A percentile compares a stretch with the other conserved stretches of the same genome.
These are phyloP conservation scores for Ascoidea asiatica DNA, from an alignment of 805 yeast species.

Conservation along the genomic window DNA sequence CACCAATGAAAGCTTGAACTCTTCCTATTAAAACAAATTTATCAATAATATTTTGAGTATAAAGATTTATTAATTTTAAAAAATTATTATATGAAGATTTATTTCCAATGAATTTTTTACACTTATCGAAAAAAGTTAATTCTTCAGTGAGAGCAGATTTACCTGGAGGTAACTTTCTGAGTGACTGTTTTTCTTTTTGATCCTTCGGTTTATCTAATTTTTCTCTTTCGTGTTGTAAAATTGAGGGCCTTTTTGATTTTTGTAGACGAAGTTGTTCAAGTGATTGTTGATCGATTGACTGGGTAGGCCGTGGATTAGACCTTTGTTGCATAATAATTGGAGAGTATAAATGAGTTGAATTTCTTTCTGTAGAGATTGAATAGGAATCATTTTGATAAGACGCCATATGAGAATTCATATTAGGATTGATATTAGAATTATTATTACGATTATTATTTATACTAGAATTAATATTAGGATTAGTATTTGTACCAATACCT, in stretches of 20 bases:
- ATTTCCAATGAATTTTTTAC: constrained; percentile 75
- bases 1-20: constrained; percentile 76
- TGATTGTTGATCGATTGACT: too few relatives aligned
- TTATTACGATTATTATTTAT: too few relatives aligned
- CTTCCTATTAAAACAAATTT: constrained; percentile 69
- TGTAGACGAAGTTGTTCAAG: too few relatives aligned
- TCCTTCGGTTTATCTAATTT: too few relatives aligned
- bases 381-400: neutral
- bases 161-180: constrained; percentile 22
- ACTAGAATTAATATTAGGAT: neutral
- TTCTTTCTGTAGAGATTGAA: neutral
- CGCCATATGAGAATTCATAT: too few relatives aligned
- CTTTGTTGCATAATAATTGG: too few relatives aligned
- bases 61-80: constrained; percentile 74
- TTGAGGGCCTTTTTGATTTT: too few relatives aligned
- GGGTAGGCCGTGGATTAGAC: too few relatives aligned
- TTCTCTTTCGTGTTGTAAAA: too few relatives aligned
- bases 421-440: too few relatives aligned
- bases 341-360: neutral
- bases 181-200: neutral
- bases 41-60: constrained; percentile 83
- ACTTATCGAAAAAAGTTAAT: constrained; percentile 81
- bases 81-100: constrained; percentile 89
- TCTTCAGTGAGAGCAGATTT: constrained; percentile 62
- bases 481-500: too few relatives aligned